Conservation (phyloP, 2,329 filamentous ascomycete genomes). For the Furcasterigmium sp. region DNA sequence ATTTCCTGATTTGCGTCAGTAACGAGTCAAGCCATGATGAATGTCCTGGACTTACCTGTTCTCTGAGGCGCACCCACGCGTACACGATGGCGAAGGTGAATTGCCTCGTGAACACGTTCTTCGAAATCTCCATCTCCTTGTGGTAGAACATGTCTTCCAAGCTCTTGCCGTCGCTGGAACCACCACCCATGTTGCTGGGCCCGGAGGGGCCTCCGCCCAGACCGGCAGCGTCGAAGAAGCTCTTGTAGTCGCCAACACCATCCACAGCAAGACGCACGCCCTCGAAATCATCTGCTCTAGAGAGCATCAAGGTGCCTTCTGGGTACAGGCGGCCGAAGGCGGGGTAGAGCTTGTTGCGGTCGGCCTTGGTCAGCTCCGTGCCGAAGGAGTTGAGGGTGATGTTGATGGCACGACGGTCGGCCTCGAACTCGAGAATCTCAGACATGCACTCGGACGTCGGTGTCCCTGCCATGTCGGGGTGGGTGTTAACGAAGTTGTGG, state of each 20-base stretch:
- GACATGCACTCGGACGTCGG: slow-evolving; percentile 93
- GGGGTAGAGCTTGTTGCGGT: slow-evolving; percentile 95
- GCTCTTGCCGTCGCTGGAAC: slow-evolving; percentile 78
- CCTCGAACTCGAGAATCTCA: slow-evolving; percentile 94
- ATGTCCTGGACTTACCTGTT: slow-evolving; percentile 67
- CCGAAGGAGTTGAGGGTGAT: slow-evolving; percentile 99
- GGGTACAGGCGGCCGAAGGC: slow-evolving; percentile 87
- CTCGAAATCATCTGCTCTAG: slow-evolving; percentile 89
- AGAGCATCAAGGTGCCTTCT: slow-evolving; percentile 92
- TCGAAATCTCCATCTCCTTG: slow-evolving; percentile 98
- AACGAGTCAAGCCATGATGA: neutral
- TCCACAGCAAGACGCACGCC: slow-evolving; percentile 91
- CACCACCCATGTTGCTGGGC: slow-evolving; percentile 78
- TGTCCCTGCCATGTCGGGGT: slow-evolving; percentile 80
- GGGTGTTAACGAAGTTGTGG: slow-evolving; percentile 85
- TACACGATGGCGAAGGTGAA: slow-evolving; percentile 95
- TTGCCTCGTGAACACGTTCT: slow-evolving; percentile 89
- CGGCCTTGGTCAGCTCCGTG: slow-evolving; percentile 88
- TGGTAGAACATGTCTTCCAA: slow-evolving; percentile 98
- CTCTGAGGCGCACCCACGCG: slow-evolving; percentile 93
- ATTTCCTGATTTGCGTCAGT: slow-evolving; percentile 66
- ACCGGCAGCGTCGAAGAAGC: slow-evolving; percentile 88
- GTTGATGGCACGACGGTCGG: slow-evolving; percentile 94
- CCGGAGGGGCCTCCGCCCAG: slow-evolving; percentile 66
- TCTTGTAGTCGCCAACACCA: slow-evolving; percentile 88